These are phyloP conservation scores for Venturia pyrina DNA, from an alignment of 2,329 filamentous ascomycete species.

Conservation along the genomic window DNA sequence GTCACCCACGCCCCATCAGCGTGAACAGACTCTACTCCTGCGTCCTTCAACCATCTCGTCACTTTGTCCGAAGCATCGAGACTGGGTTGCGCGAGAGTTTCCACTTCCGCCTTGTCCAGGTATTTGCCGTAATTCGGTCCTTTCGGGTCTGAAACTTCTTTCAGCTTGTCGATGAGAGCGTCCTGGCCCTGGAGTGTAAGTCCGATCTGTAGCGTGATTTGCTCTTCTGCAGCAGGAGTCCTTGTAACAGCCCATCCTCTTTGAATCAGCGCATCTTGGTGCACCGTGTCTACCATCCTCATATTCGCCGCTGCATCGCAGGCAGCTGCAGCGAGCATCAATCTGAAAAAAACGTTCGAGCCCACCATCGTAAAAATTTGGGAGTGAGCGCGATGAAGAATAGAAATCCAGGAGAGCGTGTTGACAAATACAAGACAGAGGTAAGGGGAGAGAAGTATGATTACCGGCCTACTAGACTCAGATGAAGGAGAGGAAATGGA, in stretches of 20 bases:
- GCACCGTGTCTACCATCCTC: slow-evolving; percentile 10
- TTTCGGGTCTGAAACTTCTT: slow-evolving; percentile 37
- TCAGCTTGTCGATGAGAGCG: slow-evolving; percentile 29
- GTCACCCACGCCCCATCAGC: slow-evolving; percentile 34
- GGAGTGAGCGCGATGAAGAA: neutral
- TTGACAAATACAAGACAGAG: neutral
- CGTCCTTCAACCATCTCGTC: slow-evolving; percentile 34
- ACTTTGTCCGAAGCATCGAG: slow-evolving; percentile 28
- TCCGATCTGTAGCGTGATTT: slow-evolving; percentile 23
- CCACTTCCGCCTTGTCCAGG: slow-evolving; percentile 34
- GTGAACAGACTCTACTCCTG: slow-evolving; percentile 24
- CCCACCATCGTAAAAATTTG: neutral
- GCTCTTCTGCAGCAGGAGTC: slow-evolving; percentile 14
- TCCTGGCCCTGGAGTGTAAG: slow-evolving; percentile 23
- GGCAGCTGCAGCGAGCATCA: neutral
- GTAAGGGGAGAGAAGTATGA: no score
- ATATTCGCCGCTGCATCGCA: slow-evolving; percentile 9
- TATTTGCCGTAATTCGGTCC: slow-evolving; percentile 40
- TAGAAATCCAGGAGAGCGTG: neutral
- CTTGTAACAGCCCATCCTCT: slow-evolving; percentile 5
- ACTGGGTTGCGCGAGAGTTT: slow-evolving; percentile 32
- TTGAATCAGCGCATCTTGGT: slow-evolving; percentile 3
- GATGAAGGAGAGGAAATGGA: neutral
- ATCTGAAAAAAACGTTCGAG: neutral
- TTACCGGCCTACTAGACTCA: neutral